phyloP scores from a whole-genome alignment of 1,284 basidiomycete species.

The Sanguinoderma infundibulare region DNA sequence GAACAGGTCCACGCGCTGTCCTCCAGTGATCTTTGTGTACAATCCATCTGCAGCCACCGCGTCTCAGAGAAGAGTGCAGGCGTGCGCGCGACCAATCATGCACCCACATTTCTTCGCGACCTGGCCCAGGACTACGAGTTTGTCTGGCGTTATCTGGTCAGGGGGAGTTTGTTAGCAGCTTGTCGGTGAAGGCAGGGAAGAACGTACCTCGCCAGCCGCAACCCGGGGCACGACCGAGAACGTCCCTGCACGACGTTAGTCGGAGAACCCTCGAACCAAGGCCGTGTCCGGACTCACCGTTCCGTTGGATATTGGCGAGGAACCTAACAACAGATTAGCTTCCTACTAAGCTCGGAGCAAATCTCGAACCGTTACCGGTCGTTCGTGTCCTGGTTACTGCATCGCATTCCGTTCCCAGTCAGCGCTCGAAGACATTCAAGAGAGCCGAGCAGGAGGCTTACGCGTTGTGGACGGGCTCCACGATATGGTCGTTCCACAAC shows the following conservation, averaged over 20 bases:
- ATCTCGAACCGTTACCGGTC: conserved; percentile 40
- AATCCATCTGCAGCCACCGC: conserved; percentile 42
- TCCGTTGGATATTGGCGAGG: conserved; percentile 79
- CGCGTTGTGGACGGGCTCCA: conserved; percentile 67
- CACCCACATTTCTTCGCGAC: conserved; percentile 69
- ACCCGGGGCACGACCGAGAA: conserved; percentile 79
- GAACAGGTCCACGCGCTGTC: conserved; percentile 76
- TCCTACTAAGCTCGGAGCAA: background rate
- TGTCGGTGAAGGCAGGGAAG: background rate
- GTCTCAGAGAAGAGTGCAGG: background rate
- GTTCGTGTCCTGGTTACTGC: conserved; percentile 71
- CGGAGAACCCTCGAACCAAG: background rate
- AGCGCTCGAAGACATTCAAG: background rate
- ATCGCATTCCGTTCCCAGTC: background rate
- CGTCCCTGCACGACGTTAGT: conserved; percentile 42
- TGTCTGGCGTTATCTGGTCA: conserved; percentile 62
- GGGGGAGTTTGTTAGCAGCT: background rate
- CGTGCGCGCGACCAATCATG: background rate
- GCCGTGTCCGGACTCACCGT: conserved; percentile 50
- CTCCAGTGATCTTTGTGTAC: conserved; percentile 73
- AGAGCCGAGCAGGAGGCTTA: conserved; percentile 13
- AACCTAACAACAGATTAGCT: conserved; percentile 41
- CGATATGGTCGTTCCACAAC: conserved; percentile 71
- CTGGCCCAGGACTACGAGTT: conserved; percentile 69
- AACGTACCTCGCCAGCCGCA: conserved; percentile 59